Percentiles rank a stretch among this genome's conserved stretches.
Evolutionary conservation across 805 yeast species (phyloP).

Genomic region (Monosporozyma aerobia): DNA sequence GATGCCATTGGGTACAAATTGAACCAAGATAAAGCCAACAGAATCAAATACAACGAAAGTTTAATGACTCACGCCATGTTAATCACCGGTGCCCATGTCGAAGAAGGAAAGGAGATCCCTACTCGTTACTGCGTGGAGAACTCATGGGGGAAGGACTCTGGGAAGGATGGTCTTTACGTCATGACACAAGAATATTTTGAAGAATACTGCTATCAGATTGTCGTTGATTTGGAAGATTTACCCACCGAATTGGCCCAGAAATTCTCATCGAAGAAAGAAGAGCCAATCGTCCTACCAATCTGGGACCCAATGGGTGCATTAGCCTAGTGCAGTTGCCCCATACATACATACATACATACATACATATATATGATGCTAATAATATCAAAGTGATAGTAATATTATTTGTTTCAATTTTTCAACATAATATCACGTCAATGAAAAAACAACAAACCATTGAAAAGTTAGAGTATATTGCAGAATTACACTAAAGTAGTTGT

Average conservation of each 20-base stretch:
- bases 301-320: constrained; percentile 79
- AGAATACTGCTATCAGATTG: constrained; percentile 67
- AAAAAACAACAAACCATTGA: no score
- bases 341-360: neutral
- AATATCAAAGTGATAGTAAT: no score
- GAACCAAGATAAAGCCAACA: constrained; percentile 51
- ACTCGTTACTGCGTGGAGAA: constrained; percentile 66
- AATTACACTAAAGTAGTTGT: no score
- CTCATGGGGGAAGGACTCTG: constrained; percentile 66
- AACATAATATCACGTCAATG: no score
- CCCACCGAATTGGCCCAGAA: constrained; percentile 32
- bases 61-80: constrained; percentile 89
- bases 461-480: no score
- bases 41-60: constrained; percentile 62
- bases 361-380: neutral
- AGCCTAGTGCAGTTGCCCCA: constrained; percentile 30
- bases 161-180: constrained; percentile 57
- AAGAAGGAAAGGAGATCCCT: constrained; percentile 45
- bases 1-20: constrained; percentile 46
- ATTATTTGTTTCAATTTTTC: no score
- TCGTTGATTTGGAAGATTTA: constrained; percentile 45
- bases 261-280: constrained; percentile 33
- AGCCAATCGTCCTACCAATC: constrained; percentile 54
- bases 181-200: constrained; percentile 70
- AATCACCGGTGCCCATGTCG: constrained; percentile 72